Evolutionary conservation across 192 early-diverging fungal species (phyloP).

Genomic region (Diversispora eburnea): DNA sequence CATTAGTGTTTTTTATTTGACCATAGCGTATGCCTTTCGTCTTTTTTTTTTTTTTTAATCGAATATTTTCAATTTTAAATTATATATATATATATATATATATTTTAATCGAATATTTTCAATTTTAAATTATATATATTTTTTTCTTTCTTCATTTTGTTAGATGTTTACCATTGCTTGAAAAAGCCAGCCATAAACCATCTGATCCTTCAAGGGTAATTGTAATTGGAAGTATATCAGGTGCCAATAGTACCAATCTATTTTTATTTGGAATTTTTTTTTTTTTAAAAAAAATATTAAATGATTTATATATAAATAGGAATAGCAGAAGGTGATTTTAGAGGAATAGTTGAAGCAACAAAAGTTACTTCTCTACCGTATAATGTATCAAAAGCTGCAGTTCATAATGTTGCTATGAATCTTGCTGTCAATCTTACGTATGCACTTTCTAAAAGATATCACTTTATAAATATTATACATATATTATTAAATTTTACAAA

Average conservation of each 20-base stretch:
- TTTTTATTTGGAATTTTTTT: neutral
- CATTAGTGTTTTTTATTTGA: conserved; percentile 11
- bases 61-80: neutral
- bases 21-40: neutral
- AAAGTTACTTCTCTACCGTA: conserved; percentile 59
- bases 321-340: neutral
- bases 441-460: neutral
- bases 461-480: neutral
- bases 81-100: neutral
- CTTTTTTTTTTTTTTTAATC: neutral
- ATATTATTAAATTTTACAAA: neutral
- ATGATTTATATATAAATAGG: neutral
- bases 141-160: neutral
- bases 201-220: conserved; percentile 73
- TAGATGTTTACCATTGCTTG: conserved; percentile 63
- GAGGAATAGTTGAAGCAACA: conserved; percentile 15
- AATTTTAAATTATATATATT: no score
- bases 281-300: neutral
- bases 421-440: conserved; percentile 56
- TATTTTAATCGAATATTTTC: neutral
- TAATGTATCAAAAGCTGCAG: conserved; percentile 70
- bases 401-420: conserved; percentile 66
- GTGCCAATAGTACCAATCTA: conserved; percentile 26
- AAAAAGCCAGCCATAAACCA: conserved; percentile 42
- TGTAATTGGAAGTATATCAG: conserved; percentile 71